A percentile compares a stretch with the other conserved stretches of the same genome.
These are phyloP conservation scores for Wallacemonas sp. DNA, from an alignment of 208 protist species.

Conservation along the genomic window DNA sequence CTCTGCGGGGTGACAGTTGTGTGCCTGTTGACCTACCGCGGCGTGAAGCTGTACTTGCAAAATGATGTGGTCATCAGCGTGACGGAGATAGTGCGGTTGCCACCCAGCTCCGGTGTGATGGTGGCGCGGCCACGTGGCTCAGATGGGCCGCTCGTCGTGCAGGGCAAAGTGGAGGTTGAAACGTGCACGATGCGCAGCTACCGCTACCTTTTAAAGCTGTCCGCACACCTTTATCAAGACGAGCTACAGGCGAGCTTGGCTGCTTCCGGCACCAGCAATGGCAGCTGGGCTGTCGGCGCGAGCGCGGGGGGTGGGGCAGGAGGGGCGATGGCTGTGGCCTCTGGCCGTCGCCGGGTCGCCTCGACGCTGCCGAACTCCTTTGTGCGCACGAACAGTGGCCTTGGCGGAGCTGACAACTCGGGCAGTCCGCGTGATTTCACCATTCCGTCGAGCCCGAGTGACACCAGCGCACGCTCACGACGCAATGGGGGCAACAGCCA, in stretches of 20 bases:
- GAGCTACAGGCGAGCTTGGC: constrained; percentile 12
- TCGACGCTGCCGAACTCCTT: constrained; percentile 23
- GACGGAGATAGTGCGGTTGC: constrained; percentile 76
- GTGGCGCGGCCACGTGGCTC: constrained; percentile 3
- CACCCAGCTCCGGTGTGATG: constrained; percentile 18
- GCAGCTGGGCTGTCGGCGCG: constrained; percentile 9
- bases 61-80: constrained; percentile 77
- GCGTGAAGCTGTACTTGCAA: constrained; percentile 46
- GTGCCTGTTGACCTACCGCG: constrained; percentile 46
- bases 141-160: constrained; percentile 17
- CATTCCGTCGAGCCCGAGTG: background rate
- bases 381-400: constrained; percentile 21
- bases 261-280: background rate
- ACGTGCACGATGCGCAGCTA: constrained; percentile 81
- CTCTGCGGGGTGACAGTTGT: constrained; percentile 22
- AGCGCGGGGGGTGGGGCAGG: background rate
- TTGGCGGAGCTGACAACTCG: constrained; percentile 10
- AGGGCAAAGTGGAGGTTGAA: constrained; percentile 70
- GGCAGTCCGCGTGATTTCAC: constrained; percentile 9
- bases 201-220: constrained; percentile 70
- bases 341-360: constrained; percentile 19
- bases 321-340: background rate
- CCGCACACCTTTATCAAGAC: constrained; percentile 39
- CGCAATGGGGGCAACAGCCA: background rate
- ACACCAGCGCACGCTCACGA: background rate